A percentile compares a stretch with the other conserved stretches of the same genome.
phyloP scores from a whole-genome alignment of 164 flowering plant species.

The Cinnamomum micranthum region DNA sequence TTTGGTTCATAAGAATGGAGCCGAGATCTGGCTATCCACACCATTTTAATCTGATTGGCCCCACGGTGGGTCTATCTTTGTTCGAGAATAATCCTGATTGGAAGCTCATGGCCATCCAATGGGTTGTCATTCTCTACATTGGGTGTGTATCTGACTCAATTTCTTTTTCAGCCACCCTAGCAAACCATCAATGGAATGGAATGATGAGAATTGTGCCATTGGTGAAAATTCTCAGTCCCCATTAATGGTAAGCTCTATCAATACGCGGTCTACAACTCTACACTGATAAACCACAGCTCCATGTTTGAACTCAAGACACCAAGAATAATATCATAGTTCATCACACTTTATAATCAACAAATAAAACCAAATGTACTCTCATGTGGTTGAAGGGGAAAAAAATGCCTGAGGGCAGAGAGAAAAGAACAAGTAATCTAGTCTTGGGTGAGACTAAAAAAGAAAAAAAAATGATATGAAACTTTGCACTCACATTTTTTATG shows the following conservation, averaged over 20 bases:
- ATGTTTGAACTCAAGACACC: background rate
- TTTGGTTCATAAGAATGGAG: no score
- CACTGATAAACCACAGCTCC: background rate
- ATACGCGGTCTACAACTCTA: no score
- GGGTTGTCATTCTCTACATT: background rate
- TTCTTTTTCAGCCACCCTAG: background rate
- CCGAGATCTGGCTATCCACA: no score
- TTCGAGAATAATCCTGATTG: background rate
- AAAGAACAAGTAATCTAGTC: background rate
- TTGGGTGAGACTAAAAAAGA: background rate
- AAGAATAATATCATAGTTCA: background rate
- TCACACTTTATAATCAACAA: background rate
- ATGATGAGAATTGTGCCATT: background rate
- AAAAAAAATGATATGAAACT: background rate
- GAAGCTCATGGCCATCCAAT: background rate
- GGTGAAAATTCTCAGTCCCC: background rate
- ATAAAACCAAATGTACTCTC: background rate
- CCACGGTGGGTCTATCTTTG: background rate
- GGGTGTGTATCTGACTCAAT: background rate
- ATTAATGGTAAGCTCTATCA: background rate
- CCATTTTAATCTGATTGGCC: background rate
- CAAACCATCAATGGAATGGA: background rate
- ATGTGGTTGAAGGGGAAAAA: background rate
- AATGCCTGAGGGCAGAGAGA: background rate
- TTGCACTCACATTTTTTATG: conserved; percentile 28